Evolutionary conservation across 345 rosid genomes (phyloP).

Genomic region (Ricinus communis): DNA sequence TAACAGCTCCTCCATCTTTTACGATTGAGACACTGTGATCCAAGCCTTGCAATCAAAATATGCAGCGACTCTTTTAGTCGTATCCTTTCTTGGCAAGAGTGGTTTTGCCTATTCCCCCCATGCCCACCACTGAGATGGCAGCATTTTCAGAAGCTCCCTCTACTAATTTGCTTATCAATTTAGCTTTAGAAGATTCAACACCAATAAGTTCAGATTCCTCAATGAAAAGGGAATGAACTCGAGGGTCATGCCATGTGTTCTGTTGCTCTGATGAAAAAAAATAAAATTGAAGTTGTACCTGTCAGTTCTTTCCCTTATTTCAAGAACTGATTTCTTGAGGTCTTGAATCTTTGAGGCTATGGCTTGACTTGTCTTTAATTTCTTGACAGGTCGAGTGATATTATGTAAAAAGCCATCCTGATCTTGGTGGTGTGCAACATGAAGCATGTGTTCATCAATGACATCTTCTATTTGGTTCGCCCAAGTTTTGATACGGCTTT

Average conservation of each 20-base stretch:
- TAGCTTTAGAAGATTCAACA: constrained; percentile 30
- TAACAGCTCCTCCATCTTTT: constrained; percentile 24
- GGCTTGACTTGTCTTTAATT: constrained; percentile 28
- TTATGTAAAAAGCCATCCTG: constrained; percentile 10
- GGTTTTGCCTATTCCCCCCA: constrained; percentile 50
- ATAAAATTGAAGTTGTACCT: constrained; percentile 9
- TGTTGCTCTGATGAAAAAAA: constrained; percentile 9
- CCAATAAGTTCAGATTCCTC: constrained; percentile 41
- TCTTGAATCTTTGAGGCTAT: constrained; percentile 17
- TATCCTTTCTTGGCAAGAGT: constrained; percentile 43
- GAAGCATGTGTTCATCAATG: constrained; percentile 37
- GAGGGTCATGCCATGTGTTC: constrained; percentile 11
- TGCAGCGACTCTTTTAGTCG: constrained; percentile 24
- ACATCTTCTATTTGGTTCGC: constrained; percentile 38
- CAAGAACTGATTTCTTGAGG: constrained; percentile 20
- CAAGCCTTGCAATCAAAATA: constrained; percentile 30
- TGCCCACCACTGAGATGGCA: constrained; percentile 34
- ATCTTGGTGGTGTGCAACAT: constrained; percentile 14
- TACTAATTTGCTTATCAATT: constrained; percentile 23
- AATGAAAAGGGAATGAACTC: constrained; percentile 29
- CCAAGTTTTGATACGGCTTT: constrained; percentile 22
- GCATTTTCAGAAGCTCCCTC: constrained; percentile 15
- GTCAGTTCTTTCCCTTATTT: constrained; percentile 1
- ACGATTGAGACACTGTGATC: constrained; percentile 34
- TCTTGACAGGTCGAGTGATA: constrained; percentile 21